phyloP scores from a whole-genome alignment of 2,329 filamentous ascomycete genomes.

The Xenoacremonium recifei region DNA sequence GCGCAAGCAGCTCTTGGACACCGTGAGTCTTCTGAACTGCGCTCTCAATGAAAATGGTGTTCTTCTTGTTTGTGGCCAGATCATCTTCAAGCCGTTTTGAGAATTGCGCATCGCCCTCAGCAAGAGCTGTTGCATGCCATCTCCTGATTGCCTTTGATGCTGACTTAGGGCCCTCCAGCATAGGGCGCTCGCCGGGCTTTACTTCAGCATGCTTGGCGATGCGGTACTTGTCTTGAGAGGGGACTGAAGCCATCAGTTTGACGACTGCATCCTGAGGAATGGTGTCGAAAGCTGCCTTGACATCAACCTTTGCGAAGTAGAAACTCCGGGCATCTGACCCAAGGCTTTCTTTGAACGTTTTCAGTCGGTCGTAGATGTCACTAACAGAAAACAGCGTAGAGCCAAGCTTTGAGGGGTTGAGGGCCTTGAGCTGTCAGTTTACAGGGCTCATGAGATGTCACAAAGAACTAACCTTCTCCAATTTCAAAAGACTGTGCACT shows the following conservation, averaged over 20 bases:
- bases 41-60: conserved; percentile 77
- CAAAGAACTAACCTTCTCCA: conserved; percentile 62
- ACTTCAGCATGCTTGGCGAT: conserved; percentile 76
- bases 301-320: conserved; percentile 92
- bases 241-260: conserved; percentile 59
- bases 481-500: conserved; percentile 72
- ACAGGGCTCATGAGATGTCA: neutral
- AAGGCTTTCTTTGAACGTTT: conserved; percentile 61
- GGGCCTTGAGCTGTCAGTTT: conserved; percentile 29
- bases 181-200: conserved; percentile 41
- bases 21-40: conserved; percentile 57
- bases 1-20: conserved; percentile 59
- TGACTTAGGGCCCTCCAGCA: conserved; percentile 15
- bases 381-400: conserved; percentile 78
- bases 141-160: conserved; percentile 40
- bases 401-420: conserved; percentile 63
- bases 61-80: conserved; percentile 47
- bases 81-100: conserved; percentile 41
- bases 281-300: conserved; percentile 89
- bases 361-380: conserved; percentile 75
- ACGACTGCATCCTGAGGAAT: conserved; percentile 81
- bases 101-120: conserved; percentile 43
- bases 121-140: conserved; percentile 54
- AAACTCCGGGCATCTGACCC: conserved; percentile 43
- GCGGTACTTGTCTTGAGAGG: conserved; percentile 60